These are phyloP conservation scores for Exophiala alcalophila DNA, from an alignment of 2,329 filamentous ascomycete genomes.

Conservation along the genomic window DNA sequence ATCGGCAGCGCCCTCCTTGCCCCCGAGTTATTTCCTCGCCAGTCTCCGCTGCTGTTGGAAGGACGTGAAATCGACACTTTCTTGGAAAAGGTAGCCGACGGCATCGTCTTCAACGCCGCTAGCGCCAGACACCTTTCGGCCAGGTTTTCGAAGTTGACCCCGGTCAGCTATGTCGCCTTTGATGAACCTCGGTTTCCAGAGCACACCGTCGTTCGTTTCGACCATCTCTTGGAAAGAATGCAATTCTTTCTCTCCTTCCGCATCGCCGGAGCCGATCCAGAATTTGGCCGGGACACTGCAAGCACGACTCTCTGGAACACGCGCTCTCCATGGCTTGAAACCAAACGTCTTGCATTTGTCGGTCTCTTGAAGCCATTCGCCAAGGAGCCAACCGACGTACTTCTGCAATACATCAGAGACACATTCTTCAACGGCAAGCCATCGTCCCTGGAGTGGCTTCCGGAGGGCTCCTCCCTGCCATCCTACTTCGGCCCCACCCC, in stretches of 20 bases:
- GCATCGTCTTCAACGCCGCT: no score
- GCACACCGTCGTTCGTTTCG: background rate
- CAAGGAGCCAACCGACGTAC: background rate
- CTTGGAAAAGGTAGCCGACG: no score
- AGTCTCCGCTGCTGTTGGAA: no score
- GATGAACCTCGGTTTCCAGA: no score
- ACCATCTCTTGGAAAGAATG: background rate
- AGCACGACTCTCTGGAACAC: no score
- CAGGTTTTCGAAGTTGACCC: no score
- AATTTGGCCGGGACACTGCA: background rate
- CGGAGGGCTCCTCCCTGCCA: background rate
- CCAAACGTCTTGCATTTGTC: background rate
- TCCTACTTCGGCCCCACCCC: background rate
- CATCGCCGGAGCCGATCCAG: background rate
- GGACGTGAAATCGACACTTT: no score
- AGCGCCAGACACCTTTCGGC: no score
- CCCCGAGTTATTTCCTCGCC: no score
- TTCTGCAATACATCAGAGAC: background rate
- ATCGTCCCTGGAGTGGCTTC: background rate
- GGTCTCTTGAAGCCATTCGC: background rate
- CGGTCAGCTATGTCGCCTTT: no score
- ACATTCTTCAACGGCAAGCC: constrained; percentile 1
- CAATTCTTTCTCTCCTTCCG: background rate
- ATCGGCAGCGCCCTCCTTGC: no score
- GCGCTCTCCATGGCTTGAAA: constrained; percentile 3